These are phyloP conservation scores for Starmerella apis DNA, from an alignment of 805 yeast species.

Conservation along the genomic window DNA sequence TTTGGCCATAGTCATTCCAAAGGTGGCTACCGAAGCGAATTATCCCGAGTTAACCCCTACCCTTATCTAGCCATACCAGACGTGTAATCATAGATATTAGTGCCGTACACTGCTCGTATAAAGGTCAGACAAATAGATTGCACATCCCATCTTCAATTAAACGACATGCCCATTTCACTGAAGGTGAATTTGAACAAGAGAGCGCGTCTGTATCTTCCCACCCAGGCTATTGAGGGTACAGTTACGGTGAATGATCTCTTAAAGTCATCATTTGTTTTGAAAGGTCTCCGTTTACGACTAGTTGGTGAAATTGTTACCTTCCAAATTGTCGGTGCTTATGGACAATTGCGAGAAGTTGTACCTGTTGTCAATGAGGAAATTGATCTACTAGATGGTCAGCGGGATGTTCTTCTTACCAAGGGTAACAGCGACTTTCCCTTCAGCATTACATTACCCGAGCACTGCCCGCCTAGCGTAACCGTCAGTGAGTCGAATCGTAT, in stretches of 20 bases:
- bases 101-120: not conserved
- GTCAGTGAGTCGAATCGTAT: conserved; percentile 10
- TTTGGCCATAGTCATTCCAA: too few relatives aligned
- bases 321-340: conserved; percentile 15
- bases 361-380: conserved; percentile 7
- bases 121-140: too few relatives aligned
- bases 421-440: conserved; percentile 77
- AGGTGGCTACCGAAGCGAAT: too few relatives aligned
- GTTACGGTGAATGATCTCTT: conserved; percentile 9
- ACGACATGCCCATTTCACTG: conserved; percentile 6
- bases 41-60: not conserved
- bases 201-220: conserved; percentile 8
- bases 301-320: conserved; percentile 11
- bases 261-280: conserved; percentile 2
- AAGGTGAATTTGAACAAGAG: conserved; percentile 6
- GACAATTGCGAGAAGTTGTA: conserved; percentile 8
- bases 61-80: not conserved
- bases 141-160: not conserved
- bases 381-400: not conserved
- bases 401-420: not conserved
- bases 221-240: conserved; percentile 5
- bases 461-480: conserved; percentile 12
- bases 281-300: conserved; percentile 3
- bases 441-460: conserved; percentile 52
- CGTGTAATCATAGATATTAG: not conserved